Percentiles rank a stretch among this genome's conserved stretches.
phyloP scores from a whole-genome alignment of 768 basidiomycete genomes.

The Dendrothele bispora region DNA sequence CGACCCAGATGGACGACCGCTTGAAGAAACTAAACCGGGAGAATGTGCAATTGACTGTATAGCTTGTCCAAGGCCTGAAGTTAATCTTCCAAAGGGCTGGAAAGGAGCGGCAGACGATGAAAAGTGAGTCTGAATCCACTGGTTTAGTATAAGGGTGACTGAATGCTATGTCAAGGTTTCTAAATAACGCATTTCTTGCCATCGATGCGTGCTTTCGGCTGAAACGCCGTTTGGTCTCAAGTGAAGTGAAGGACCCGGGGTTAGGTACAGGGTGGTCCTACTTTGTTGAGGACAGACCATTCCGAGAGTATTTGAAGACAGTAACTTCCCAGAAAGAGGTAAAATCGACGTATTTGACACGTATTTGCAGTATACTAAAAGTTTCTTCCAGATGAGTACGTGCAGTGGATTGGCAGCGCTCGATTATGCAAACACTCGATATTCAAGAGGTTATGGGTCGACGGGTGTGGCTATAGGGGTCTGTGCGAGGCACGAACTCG shows the following conservation, averaged over 20 bases:
- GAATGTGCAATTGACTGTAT: no score
- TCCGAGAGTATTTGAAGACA: conserved; percentile 14
- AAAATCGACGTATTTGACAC: conserved; percentile 2
- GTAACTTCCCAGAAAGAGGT: conserved; percentile 19
- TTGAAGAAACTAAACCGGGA: no score
- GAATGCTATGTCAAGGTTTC: conserved; percentile 12
- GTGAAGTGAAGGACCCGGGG: conserved; percentile 13
- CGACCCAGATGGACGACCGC: no score
- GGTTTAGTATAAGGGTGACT: background rate
- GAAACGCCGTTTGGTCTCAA: conserved; percentile 16
- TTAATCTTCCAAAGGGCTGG: no score
- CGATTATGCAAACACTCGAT: conserved; percentile 5
- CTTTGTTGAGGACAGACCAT: conserved; percentile 21
- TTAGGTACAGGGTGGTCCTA: conserved; percentile 23
- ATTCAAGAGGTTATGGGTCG: background rate
- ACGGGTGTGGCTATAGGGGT: conserved; percentile 8
- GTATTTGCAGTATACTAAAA: no score
- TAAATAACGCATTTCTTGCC: conserved; percentile 21
- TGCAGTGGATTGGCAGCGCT: conserved; percentile 10
- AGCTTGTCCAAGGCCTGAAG: no score
- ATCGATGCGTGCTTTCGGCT: no score
- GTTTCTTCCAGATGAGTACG: no score
- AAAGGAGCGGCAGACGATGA: no score
- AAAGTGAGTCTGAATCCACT: no score
- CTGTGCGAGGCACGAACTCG: conserved; percentile 14